Conservation (phyloP, 495 filamentous ascomycete genomes). For the Aspergillus heteromorphus region DNA sequence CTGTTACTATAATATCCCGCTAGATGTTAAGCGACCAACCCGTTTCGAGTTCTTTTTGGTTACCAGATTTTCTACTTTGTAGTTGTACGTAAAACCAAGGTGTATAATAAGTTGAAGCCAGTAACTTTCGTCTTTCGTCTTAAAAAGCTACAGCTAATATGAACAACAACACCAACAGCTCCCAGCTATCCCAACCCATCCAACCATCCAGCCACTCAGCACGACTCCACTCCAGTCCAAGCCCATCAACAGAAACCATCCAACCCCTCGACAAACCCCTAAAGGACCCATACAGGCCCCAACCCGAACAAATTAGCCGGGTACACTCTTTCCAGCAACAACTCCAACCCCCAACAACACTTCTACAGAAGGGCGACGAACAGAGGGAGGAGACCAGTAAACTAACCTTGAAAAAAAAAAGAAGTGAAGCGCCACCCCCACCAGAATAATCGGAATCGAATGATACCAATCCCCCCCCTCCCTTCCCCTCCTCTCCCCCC, state of each 20-base stretch:
- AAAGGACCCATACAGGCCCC: conserved; percentile 6
- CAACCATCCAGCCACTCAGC: too few species aligned
- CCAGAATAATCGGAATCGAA: conserved; percentile 99
- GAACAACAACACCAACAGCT: too few species aligned
- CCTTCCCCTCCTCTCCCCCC: conserved; percentile 15
- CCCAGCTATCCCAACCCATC: too few species aligned
- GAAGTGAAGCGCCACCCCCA: conserved; percentile 71
- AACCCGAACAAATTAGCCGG: conserved; percentile 36
- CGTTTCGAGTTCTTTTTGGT: conserved; percentile 4
- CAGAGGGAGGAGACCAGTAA: conserved; percentile 1
- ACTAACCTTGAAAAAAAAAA: conserved; percentile 61
- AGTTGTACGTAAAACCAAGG: neutral
- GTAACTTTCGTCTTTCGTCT: neutral
- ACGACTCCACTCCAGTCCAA: too few species aligned
- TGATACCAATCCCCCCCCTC: conserved; percentile 57
- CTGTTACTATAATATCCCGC: conserved; percentile 18
- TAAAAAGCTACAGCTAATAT: too few species aligned
- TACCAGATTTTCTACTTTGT: neutral
- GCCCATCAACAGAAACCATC: too few species aligned
- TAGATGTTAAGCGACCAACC: conserved; percentile 22
- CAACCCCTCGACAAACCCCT: neutral
- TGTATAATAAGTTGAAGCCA: neutral
- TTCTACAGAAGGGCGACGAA: conserved; percentile 3
- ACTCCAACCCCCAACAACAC: conserved; percentile 21
- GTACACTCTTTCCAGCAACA: conserved; percentile 15